Evolutionary conservation across 768 basidiomycete genomes (phyloP), one percentile per base, ranked within the genome.

Genomic region (Clavaria fumosa): DNA sequence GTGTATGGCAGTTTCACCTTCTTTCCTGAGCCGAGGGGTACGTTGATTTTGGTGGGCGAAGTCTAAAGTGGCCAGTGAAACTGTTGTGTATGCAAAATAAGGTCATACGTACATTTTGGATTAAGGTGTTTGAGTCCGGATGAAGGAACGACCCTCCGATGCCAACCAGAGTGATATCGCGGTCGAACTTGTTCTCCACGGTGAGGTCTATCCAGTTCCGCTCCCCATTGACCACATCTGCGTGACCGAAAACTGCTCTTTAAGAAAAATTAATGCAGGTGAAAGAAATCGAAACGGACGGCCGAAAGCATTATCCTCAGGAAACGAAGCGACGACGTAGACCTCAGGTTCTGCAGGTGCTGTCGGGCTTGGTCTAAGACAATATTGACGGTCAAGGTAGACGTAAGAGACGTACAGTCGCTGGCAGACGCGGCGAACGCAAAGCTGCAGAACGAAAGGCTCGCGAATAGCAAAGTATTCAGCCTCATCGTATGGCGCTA

Each of bases 151-250:
- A 75, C 30, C 78, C 83, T 37, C 70, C 66, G 41, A 81, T 64
- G 47, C 58, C 67, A 42, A 72, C 53, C 12, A 88, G 58, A 2
- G 80, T 82, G 34, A 80, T 64, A 44, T 85, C 81, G 48, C 65
- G 67, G 46, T 69, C 70, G 7, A 79, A 78, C 53, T 71, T 79
- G 57, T 84, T 89, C 56, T 84, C 82, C 9, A 88, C 63, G 19
- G 64, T 55, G 34, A 89, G 55, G 18, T 57, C 57, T 23, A 89
- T 59, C 22, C 67, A 59, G 52, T 85, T 89, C 50, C 68, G 72
- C 62, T 84, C 80, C 41, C 84, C 84, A 47, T 89, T 89, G 22
- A 86, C 74, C 34, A 88, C 61, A 42, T 85, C 84, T 88, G 49
- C n/a, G 44, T n/a, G 35, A 7, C 11, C 31, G 39, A 37, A 30